These are phyloP conservation scores for Solanum infundibuliforme DNA, from an alignment of 257 asterid species.

Conservation along the genomic window DNA sequence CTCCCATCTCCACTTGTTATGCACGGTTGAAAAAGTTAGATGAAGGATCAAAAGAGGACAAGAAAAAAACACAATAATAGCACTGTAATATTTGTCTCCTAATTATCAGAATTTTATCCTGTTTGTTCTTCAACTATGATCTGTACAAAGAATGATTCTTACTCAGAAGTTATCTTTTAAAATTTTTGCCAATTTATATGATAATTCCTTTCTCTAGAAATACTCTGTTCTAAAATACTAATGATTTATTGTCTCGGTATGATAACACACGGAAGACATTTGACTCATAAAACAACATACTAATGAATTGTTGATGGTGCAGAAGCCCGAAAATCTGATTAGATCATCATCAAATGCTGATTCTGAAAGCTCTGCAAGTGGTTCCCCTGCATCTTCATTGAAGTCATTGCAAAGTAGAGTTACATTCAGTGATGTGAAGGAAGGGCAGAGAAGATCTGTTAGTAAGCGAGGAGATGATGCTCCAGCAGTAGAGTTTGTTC, in stretches of 20 bases:
- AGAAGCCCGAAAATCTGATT: constrained; percentile 52
- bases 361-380: constrained; percentile 53
- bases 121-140: background rate
- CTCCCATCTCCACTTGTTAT: background rate
- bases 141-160: background rate
- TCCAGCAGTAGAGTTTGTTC: background rate
- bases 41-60: background rate
- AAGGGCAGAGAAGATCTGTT: constrained; percentile 46
- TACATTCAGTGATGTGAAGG: constrained; percentile 45
- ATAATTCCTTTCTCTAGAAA: background rate
- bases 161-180: background rate
- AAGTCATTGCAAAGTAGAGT: constrained; percentile 37
- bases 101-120: background rate
- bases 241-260: background rate
- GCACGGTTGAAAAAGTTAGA: background rate
- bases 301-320: constrained; percentile 13
- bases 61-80: background rate
- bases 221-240: background rate
- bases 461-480: constrained; percentile 38
- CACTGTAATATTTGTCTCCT: background rate
- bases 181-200: background rate
- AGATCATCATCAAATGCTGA: constrained; percentile 35
- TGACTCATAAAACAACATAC: background rate
- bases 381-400: constrained; percentile 60
- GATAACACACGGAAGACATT: background rate